Evolutionary conservation across 2,329 filamentous ascomycete species (phyloP), one percentile per base, ranked within the genome.

Genomic region (Fusarium virguliforme): DNA sequence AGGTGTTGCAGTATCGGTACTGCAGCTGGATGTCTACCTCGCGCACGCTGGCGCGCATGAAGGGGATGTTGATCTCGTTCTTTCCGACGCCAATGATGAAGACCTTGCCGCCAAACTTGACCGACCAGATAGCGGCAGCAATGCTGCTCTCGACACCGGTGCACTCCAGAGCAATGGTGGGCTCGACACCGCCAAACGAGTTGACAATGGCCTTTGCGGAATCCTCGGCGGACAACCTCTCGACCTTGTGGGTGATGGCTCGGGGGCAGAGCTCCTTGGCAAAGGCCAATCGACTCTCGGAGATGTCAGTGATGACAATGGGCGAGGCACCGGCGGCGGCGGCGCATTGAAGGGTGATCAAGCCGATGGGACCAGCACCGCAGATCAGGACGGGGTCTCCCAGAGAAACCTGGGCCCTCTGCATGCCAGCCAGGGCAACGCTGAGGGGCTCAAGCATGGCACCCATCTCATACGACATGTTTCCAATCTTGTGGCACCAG

Each of bases 21-120:
- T 98, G 95, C 82, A 98, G 96, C 84, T 97, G 94, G 67, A 98
- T 86, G 82, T 98, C 95, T 75, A 98, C 92, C 84, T 98, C 96
- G 71, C 93, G 89, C 6, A 95, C 95, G 76, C 92, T 95, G 64
- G 95, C 88, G 57, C 94, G 86, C 95, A 98, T 98, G 82, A 98
- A 98, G 30, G 95, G 95, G 71, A 98, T 92, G 82, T 89, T 94
- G 85, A 98, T 96, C 85, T 98, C 94, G 80, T 96, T 95, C 87
- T 93, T 95, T 73, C 95, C 96, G 3, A 98, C 95, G 41, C 95
- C 95, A 73, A 98, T 97, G 71, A 98, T 92, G 79, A 98, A 98
- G 60, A 98, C 95, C 83, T 97, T 97, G 76, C 96, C 95, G 72
- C 95, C 96, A 77, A 98, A 98, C 84, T 95, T 97, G 80, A 92